Evolutionary conservation across 2,329 filamentous ascomycete genomes (phyloP), one percentile per base, ranked within the genome.

Genomic region (Stachybotrys chlorohalonatus): DNA sequence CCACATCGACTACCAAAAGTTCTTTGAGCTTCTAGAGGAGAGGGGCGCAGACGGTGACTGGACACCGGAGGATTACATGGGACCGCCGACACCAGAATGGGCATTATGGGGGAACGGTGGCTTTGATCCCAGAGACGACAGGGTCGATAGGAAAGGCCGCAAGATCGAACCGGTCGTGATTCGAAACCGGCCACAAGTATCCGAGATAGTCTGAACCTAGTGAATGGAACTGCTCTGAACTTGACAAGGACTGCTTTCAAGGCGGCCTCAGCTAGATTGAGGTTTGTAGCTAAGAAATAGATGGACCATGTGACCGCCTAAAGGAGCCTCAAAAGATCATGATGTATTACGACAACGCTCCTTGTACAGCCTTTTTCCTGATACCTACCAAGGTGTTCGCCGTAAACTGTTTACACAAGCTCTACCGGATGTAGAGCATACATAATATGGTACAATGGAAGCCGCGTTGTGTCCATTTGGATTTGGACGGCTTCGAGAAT

Each of bases 31-130:
- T 57, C 77, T 95, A 9, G 89, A 95, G 70, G 81, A 84, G 66
- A 78, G 82, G 58, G 75, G 79, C 15, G 70, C 75, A 7, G 82
- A 88, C 39, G 82, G 81, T 16, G 81, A 89, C 11, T 96, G 95
- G 77, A 78, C 75, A 8, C 91, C 93, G 0, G 90, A 96, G 72
- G 92, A 97, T 66, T 97, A 97, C 72, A 89, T 95, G 77, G 89
- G 86, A 5, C 79, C 78, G 47, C 80, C 87, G 61, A 97, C 91
- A 45, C 89, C 91, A 1, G 90, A 96, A 67, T 97, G 93, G 94
- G 93, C 93, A 9, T 83, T 87, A 16, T 97, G 91, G 90, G 94
- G 93, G 0, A 89, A 92, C 60, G 93, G 93, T 2, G 94, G 93
- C 0, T 97, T 97, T 68, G 90, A 97, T 73, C 93, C 93, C 1